A percentile compares a stretch with the other conserved stretches of the same genome.
Evolutionary conservation across 495 filamentous ascomycete genomes (phyloP).

Genomic region (Talaromyces ruber): DNA sequence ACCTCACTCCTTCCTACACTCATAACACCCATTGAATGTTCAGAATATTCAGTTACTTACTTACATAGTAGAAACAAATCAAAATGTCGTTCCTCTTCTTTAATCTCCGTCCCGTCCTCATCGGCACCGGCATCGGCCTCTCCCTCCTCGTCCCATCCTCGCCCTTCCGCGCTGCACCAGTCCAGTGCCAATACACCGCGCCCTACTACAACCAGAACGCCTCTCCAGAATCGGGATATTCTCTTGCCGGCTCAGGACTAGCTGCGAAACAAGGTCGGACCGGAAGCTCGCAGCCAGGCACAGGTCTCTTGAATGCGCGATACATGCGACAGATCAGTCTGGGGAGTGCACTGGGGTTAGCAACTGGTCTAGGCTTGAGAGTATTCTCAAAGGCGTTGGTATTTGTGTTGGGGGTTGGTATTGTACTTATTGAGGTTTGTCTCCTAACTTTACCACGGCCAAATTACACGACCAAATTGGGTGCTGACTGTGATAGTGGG

Average conservation of each 20-base stretch:
- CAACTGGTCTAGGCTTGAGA: slow-evolving; percentile 60
- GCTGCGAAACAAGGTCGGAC: slow-evolving; percentile 22
- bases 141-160: slow-evolving; percentile 28
- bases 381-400: slow-evolving; percentile 70
- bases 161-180: slow-evolving; percentile 29
- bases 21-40: not conserved
- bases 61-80: not conserved
- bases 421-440: slow-evolving; percentile 64
- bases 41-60: not conserved
- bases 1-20: not conserved
- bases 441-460: slow-evolving; percentile 2
- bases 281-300: not conserved
- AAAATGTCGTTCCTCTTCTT: slow-evolving; percentile 24
- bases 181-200: slow-evolving; percentile 31
- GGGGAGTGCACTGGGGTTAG: slow-evolving; percentile 61
- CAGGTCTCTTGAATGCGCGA: slow-evolving; percentile 28
- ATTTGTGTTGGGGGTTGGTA: slow-evolving; percentile 59
- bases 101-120: slow-evolving; percentile 18
- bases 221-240: slow-evolving; percentile 20
- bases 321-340: slow-evolving; percentile 59
- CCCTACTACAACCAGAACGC: slow-evolving; percentile 14
- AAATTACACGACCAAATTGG: no score
- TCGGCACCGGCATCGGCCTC: slow-evolving; percentile 34
- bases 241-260: slow-evolving; percentile 15
- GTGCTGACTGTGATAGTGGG: slow-evolving; percentile 37